Evolutionary conservation across 306 rosid species (phyloP).

Genomic region (Echinosophora koreensis): DNA sequence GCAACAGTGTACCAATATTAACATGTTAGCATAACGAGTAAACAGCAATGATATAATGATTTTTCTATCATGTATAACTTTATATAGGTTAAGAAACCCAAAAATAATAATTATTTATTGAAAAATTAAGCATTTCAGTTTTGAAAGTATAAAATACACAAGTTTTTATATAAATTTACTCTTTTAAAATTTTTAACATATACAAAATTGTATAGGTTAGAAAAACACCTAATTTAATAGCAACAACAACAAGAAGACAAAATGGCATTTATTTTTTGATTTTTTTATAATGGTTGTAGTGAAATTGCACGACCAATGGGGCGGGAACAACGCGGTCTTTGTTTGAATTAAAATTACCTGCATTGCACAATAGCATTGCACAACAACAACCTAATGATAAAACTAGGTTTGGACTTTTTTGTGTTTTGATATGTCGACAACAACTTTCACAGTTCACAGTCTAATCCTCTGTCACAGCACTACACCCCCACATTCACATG

Average conservation of each 20-base stretch:
- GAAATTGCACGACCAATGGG: conserved; percentile 42
- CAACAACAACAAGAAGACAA: conserved; percentile 1
- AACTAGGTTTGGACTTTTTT: conserved; percentile 29
- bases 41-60: background rate
- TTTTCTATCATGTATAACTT: too few relatives aligned
- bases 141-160: too few relatives aligned
- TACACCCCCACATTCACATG: background rate
- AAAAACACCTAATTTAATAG: too few relatives aligned
- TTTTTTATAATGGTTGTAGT: background rate
- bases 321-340: conserved; percentile 53
- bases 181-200: too few relatives aligned
- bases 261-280: background rate
- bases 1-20: too few relatives aligned
- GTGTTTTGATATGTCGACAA: background rate
- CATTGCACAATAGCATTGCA: background rate
- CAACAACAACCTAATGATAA: background rate
- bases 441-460: background rate
- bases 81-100: too few relatives aligned
- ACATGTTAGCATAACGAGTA: background rate
- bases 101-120: too few relatives aligned
- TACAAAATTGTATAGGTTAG: too few relatives aligned
- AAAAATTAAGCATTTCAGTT: too few relatives aligned
- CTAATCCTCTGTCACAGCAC: background rate
- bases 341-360: conserved; percentile 33
- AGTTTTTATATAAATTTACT: too few relatives aligned